Evolutionary conservation across 2,329 filamentous ascomycete species (phyloP).

Genomic region (Pseudocercospora ulei): DNA sequence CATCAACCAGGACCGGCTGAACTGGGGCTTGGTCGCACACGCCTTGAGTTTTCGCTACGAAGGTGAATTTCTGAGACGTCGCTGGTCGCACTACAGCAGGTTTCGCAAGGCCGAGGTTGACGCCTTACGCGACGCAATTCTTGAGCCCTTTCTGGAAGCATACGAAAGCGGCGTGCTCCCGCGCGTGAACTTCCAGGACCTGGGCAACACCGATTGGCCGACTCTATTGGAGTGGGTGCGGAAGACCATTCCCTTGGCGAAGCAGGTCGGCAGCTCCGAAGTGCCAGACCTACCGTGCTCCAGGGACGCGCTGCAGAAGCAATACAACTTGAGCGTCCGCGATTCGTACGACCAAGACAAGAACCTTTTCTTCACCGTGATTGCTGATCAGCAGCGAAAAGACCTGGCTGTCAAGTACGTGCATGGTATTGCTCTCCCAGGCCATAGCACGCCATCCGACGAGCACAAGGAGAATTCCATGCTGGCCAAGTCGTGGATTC

Average conservation of each 20-base stretch:
- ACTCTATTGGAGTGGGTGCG: conserved; percentile 57
- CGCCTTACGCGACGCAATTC: conserved; percentile 54
- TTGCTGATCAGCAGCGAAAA: conserved; percentile 20
- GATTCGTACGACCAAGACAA: conserved; percentile 15
- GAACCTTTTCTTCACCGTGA: conserved; percentile 22
- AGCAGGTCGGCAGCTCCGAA: conserved; percentile 38
- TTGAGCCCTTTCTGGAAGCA: conserved; percentile 54
- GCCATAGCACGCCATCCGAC: conserved; percentile 12
- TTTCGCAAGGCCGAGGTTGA: conserved; percentile 30
- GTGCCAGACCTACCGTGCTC: conserved; percentile 14
- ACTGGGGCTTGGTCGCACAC: conserved; percentile 39
- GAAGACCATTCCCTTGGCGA: conserved; percentile 34
- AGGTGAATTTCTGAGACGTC: conserved; percentile 34
- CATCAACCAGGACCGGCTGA: conserved; percentile 30
- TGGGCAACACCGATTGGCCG: conserved; percentile 59
- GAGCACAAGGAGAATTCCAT: conserved; percentile 21
- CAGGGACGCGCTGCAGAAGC: conserved; percentile 12
- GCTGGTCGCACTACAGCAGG: conserved; percentile 32
- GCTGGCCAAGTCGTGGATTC: conserved; percentile 40
- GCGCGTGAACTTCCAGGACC: conserved; percentile 53
- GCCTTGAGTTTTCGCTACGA: conserved; percentile 35
- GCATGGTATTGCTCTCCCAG: conserved; percentile 16
- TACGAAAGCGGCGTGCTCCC: conserved; percentile 55
- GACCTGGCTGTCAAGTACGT: conserved; percentile 17
- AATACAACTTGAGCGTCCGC: conserved; percentile 17